Evolutionary conservation across 352 stramenopile genomes (phyloP), one percentile per base, ranked within the genome.

Genomic region (Phytopythium vexans): DNA sequence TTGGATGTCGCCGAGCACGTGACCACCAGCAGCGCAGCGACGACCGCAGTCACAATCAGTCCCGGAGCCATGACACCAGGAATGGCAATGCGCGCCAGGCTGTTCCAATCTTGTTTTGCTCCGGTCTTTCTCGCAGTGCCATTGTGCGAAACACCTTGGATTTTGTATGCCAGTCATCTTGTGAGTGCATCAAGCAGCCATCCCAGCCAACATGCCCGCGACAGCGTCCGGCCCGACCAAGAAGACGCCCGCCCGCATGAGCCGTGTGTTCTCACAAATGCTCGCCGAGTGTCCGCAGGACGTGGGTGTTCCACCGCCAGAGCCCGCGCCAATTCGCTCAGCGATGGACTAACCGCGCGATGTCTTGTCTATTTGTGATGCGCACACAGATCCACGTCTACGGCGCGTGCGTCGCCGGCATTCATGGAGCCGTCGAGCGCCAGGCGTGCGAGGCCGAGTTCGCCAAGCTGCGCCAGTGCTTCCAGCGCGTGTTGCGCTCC

Each of bases 371-470:
- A 14, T 52, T 21, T 51, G 34, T 37, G 54, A 40, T 42, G 45
- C 10, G 9, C 8, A 34, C 3, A 16, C 46, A 92, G 82, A 83
- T 92, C 45, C 77, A 88, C 67, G 75, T 89, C 39, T 92, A 92
- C 47, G 79, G 79, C 63, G 81, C 82, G 27, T 92, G 82, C 45
- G 82, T 92, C 35, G 79, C 82, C 44, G 68, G 75, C 42, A 73
- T 90, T 46, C 62, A 70, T 21, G 79, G 82, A 32, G 70, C 67
- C 35, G 62, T 89, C 12, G 65, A 67, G 43, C 72, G 68, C 47
- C 50, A 68, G 7, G 77, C 66, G 21, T 92, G 82, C 58, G 77
- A 86, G 31, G 66, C 72, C 42, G 82, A 92, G 68, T 92, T 92
- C 53, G 54, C 73, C 47, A 89, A 88, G 60, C 68, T 92, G 27